Conservation (phyloP, 2,329 filamentous ascomycete species). For the Reticulascus tulasneorum region DNA sequence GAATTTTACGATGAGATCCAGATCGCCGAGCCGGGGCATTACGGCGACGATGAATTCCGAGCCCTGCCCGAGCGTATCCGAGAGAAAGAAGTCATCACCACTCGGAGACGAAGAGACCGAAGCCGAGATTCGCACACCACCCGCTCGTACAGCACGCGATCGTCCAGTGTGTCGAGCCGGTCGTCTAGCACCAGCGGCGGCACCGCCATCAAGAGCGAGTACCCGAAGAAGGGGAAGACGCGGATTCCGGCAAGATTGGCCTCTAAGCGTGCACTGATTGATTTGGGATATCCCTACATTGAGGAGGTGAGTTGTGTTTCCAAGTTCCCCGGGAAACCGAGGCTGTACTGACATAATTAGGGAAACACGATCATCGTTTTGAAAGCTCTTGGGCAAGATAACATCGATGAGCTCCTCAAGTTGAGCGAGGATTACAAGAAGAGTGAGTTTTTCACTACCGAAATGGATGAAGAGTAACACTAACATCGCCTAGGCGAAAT, state of each 20-base stretch:
- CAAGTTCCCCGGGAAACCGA: neutral
- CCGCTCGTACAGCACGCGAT: slow-evolving; percentile 37
- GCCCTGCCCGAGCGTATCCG: slow-evolving; percentile 54
- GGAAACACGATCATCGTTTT: slow-evolving; percentile 77
- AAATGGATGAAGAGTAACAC: too few species aligned
- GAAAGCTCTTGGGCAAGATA: slow-evolving; percentile 80
- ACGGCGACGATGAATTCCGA: slow-evolving; percentile 69
- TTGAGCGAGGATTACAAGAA: slow-evolving; percentile 74
- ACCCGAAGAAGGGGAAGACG: slow-evolving; percentile 83
- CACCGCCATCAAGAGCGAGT: slow-evolving; percentile 55
- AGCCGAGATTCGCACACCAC: slow-evolving; percentile 39
- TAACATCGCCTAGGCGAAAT: slow-evolving; percentile 31
- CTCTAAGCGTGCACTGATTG: slow-evolving; percentile 73
- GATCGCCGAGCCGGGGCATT: slow-evolving; percentile 63
- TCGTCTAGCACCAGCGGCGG: slow-evolving; percentile 44
- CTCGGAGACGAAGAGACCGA: slow-evolving; percentile 39
- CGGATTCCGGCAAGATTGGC: slow-evolving; percentile 79
- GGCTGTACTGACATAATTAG: slow-evolving; percentile 36
- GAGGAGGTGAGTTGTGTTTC: slow-evolving; percentile 68
- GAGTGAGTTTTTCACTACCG: too few species aligned
- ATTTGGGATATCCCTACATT: slow-evolving; percentile 80
- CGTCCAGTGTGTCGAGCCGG: slow-evolving; percentile 39
- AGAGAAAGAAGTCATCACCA: slow-evolving; percentile 57
- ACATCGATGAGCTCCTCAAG: slow-evolving; percentile 86
- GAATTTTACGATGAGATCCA: slow-evolving; percentile 63